Base-by-base conservation (phyloP, 441 rosid genomes). In the Brassica hybrid region DNA sequence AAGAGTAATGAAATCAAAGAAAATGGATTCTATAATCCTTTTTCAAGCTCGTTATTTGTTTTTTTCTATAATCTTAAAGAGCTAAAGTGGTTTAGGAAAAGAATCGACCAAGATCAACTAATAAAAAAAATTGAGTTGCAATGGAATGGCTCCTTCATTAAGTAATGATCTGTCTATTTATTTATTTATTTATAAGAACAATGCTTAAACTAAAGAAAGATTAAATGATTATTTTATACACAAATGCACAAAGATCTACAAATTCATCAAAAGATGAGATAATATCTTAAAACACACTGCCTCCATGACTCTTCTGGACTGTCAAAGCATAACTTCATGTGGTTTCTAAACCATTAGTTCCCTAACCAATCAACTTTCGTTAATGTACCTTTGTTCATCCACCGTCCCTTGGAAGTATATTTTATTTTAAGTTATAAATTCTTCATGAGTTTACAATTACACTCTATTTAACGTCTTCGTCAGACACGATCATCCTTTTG, bases 401-500 rank as follows among this genome's bases (percentile, higher is more conserved):
- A 36, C 43, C 43, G 23, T 7, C 34, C 11, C 11, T 74, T 9
- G 43, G 2, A 36, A 36, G 11, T 36, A 36, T 36, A 16, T 50
- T n/a, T n/a, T 52, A 68, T 16, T 27, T 23, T 68, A 43, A 27
- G 23, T 11, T 66, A 57, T 58, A n/a, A 32, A 32, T 32, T 32
- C 38, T 32, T 32, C 38, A 32, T 32, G 38, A 32, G 38, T 32
- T 32, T 32, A 32, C 38, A 32, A 32, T 32, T 32, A 32, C 38
- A 32, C 38, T 32, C 38, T 32, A 32, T 32, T 36, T 36, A 36
- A 36, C 19, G 10, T 50, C 18, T n/a, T 54, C 43, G 38, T 59
- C 79, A 60, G 80, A 79, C 78, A 86, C 67, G 90, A 88, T 89
- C 91, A 86, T 80, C 76, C 82, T 84, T 85, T 81, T 73, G 86